Base-by-base conservation (phyloP, 257 asterid genomes). In the Gentiana dahurica region DNA sequence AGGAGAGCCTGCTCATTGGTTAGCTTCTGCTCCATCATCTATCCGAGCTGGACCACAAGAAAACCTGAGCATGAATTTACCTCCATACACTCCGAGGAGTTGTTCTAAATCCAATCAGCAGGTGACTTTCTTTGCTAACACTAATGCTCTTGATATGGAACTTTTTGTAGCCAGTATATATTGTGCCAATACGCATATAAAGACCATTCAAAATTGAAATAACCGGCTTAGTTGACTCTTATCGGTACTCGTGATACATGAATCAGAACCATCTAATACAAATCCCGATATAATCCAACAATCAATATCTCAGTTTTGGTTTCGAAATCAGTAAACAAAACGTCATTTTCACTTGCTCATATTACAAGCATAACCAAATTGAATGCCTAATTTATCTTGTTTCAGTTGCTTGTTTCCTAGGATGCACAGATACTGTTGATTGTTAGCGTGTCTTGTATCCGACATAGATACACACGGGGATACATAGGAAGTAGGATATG, bases 1-100 rank as follows among this genome's bases (percentile, higher is more conserved):
- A 36, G 97, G 86, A 73, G 94, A 86, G 60, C 87, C 74, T 13
- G 68, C 76, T 68, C 69, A 47, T 64, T 62, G 63, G 57, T 71
- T 80, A 50, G 70, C 69, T 54, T 24, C 24, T 24, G 24, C 24
- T 24, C 80, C 79, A 67, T 62, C 68, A 52, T 51, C 69, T 36
- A 53, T 46, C 4, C 60, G 70, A 8, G 51, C 46, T 3, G 48
- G 57, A 11, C 73, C 61, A 49, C 77, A 71, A 61, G 85, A 60
- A 71, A 69, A 60, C 54, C 72, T 67, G 13, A 69, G 57, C 69
- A 49, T 67, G 35, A 41, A 45, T 51, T 58, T 65, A 58, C 34
- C 64, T 55, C 49, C 59, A 46, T 64, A 73, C 54, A 73, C 58
- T 48, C 69, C 63, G 12, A 68, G 68, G 63, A 67, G 65, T 67